Conservation (phyloP, 345 rosid genomes). For the Trapa incisa region DNA sequence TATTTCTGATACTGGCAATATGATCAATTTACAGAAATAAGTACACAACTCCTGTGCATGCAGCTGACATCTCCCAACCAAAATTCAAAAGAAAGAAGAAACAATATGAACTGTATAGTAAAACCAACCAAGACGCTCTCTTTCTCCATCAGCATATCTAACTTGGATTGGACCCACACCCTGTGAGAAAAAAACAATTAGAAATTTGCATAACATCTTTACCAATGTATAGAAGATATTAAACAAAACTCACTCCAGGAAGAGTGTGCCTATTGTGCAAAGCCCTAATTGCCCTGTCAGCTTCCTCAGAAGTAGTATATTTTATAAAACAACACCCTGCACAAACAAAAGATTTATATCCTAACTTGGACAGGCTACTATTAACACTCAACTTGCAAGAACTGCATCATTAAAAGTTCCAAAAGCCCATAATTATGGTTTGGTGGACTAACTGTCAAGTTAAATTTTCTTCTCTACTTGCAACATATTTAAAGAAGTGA, state of each 20-base stretch:
- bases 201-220: conserved; percentile 1
- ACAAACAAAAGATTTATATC: conserved; percentile 28
- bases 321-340: conserved; percentile 99
- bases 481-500: background rate
- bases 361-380: conserved; percentile 13
- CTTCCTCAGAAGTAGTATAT: conserved; percentile 83
- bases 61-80: background rate
- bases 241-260: conserved; percentile 64
- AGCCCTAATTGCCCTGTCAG: conserved; percentile 93
- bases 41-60: background rate
- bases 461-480: background rate
- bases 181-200: conserved; percentile 29
- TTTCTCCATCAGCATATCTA: conserved; percentile 97
- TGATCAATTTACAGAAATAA: background rate
- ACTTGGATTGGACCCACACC: conserved; percentile 93
- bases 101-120: background rate
- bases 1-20: background rate
- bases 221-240: background rate
- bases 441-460: background rate
- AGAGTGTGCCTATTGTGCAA: conserved; percentile 83
- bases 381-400: background rate
- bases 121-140: conserved; percentile 84
- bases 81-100: background rate
- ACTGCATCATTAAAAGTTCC: background rate
- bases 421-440: background rate